phyloP scores from a whole-genome alignment of 768 basidiomycete species.

The Antrodiella citrinella region DNA sequence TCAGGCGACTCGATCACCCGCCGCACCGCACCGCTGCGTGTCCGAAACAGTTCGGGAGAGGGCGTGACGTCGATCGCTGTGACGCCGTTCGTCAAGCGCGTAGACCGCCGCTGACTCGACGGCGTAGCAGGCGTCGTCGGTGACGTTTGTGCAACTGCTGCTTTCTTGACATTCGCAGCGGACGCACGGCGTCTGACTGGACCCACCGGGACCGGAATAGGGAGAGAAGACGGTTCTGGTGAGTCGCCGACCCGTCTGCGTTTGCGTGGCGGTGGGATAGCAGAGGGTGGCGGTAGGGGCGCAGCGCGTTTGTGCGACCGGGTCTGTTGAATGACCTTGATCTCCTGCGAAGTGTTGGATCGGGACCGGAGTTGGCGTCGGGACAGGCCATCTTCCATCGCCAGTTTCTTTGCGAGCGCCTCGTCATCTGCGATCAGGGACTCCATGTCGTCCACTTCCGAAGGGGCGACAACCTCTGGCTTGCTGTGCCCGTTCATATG shows the following conservation, averaged over 20 bases:
- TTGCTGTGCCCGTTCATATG: slow-evolving; percentile 1
- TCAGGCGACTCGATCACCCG: neutral
- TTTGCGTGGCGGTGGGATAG: slow-evolving; percentile 8
- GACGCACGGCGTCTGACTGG: neutral
- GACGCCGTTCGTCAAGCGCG: neutral
- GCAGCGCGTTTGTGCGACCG: slow-evolving; percentile 20
- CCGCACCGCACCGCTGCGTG: neutral
- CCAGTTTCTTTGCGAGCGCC: slow-evolving; percentile 22
- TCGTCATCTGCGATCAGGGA: slow-evolving; percentile 16
- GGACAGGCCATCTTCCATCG: slow-evolving; percentile 19
- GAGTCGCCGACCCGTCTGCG: neutral
- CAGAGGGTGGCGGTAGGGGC: slow-evolving; percentile 18
- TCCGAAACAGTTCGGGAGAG: neutral
- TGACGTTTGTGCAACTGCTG: neutral
- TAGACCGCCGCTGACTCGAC: neutral
- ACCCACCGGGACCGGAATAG: neutral
- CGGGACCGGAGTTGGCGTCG: slow-evolving; percentile 23
- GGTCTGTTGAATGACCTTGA: slow-evolving; percentile 14
- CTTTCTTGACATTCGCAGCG: neutral
- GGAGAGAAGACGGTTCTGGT: neutral
- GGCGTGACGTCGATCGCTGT: neutral
- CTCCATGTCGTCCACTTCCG: neutral
- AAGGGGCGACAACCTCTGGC: neutral
- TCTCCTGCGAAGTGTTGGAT: slow-evolving; percentile 19
- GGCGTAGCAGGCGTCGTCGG: neutral